These are phyloP conservation scores for Aspergillus carlsbadensis DNA, from an alignment of 495 filamentous ascomycete species.

Conservation along the genomic window DNA sequence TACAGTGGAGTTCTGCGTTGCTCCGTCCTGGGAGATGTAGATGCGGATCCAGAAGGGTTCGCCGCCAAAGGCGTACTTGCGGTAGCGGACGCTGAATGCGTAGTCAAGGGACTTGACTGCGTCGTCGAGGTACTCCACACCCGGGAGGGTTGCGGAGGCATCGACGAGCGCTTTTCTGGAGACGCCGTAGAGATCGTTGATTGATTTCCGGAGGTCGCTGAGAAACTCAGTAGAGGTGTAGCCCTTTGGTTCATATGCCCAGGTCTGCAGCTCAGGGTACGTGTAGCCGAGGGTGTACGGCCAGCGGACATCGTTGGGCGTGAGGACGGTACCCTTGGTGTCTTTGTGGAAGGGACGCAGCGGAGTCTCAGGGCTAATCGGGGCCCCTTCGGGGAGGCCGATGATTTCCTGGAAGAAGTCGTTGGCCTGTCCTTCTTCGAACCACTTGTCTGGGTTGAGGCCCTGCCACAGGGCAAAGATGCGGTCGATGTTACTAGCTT, in stretches of 20 bases:
- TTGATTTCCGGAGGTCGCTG: neutral
- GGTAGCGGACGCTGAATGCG: neutral
- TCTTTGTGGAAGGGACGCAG: slow-evolving; percentile 2
- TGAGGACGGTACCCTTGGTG: neutral
- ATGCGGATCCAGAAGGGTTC: slow-evolving; percentile 1
- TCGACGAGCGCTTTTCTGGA: neutral
- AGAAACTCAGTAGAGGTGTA: neutral
- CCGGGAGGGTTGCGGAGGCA: neutral
- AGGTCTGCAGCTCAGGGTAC: neutral
- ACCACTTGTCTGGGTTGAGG: neutral
- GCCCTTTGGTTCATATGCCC: neutral
- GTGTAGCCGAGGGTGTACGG: neutral
- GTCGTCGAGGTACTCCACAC: neutral
- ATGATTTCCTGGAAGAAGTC: neutral
- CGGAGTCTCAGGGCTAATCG: neutral
- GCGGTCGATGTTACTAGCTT: neutral
- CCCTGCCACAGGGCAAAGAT: neutral
- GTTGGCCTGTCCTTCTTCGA: neutral
- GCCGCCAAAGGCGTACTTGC: neutral
- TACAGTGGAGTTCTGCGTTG: neutral
- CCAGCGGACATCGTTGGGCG: neutral
- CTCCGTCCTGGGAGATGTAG: neutral
- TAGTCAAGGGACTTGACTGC: neutral
- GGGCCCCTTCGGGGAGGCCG: neutral
- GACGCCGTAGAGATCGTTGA: neutral